A percentile compares a stretch with the other conserved stretches of the same genome.
Conservation (phyloP, 2,329 filamentous ascomycete genomes). For the Albifimbria verrucaria region DNA sequence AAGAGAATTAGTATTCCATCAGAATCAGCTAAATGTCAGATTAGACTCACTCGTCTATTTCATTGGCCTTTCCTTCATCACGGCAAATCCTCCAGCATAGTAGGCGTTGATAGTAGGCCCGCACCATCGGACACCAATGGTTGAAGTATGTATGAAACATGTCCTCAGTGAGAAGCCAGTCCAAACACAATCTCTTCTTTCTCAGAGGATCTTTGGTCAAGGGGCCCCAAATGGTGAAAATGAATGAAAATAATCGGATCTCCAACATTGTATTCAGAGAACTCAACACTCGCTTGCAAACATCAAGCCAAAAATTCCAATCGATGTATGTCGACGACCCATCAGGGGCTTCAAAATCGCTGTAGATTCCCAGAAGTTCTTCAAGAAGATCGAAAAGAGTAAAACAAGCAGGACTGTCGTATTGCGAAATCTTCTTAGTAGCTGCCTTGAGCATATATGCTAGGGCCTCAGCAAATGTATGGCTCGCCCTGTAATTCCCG, state of each 20-base stretch:
- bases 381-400: slow-evolving; percentile 90
- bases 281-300: slow-evolving; percentile 73
- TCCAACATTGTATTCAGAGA: slow-evolving; percentile 90
- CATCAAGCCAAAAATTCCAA: slow-evolving; percentile 82
- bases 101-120: slow-evolving; percentile 87
- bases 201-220: slow-evolving; percentile 62
- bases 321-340: slow-evolving; percentile 52
- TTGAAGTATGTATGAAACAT: slow-evolving; percentile 82
- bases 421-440: slow-evolving; percentile 72
- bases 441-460: slow-evolving; percentile 69
- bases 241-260: slow-evolving; percentile 76
- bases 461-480: slow-evolving; percentile 75
- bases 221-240: slow-evolving; percentile 77
- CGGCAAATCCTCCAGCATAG: slow-evolving; percentile 86
- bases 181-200: slow-evolving; percentile 67
- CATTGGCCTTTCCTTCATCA: slow-evolving; percentile 63
- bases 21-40: slow-evolving; percentile 11
- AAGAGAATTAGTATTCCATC: no score
- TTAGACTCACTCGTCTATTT: slow-evolving; percentile 62
- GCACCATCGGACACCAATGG: slow-evolving; percentile 94
- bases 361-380: slow-evolving; percentile 67
- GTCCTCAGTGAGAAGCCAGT: slow-evolving; percentile 71
- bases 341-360: slow-evolving; percentile 42
- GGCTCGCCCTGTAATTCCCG: slow-evolving; percentile 43
- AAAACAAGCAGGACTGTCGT: slow-evolving; percentile 80